Evolutionary conservation across 768 basidiomycete genomes (phyloP).

Genomic region (Termitomyces bulborhizus): DNA sequence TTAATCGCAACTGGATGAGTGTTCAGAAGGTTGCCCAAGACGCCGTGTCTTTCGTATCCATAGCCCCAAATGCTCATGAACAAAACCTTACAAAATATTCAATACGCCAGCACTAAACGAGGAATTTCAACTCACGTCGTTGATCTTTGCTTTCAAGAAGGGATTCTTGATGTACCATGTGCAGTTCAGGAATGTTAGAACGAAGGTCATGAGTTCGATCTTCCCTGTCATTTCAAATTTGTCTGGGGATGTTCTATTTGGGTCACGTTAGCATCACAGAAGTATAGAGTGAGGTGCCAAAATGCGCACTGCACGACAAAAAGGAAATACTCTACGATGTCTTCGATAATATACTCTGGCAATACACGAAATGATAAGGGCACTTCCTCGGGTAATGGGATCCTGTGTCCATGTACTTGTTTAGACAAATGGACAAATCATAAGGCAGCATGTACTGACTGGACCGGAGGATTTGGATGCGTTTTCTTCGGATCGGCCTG

Average conservation of each 20-base stretch:
- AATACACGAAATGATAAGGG: conserved; percentile 81
- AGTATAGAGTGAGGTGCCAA: neutral
- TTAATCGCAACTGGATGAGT: conserved; percentile 79
- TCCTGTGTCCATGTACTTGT: conserved; percentile 33
- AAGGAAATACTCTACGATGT: conserved; percentile 83
- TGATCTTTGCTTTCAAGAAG: conserved; percentile 93
- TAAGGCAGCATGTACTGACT: conserved; percentile 41
- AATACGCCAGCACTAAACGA: neutral
- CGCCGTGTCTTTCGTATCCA: conserved; percentile 58
- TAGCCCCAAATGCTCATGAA: conserved; percentile 70
- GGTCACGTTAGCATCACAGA: conserved; percentile 14
- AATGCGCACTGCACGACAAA: conserved; percentile 71
- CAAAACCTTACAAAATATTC: conserved; percentile 43
- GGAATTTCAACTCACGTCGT: conserved; percentile 54
- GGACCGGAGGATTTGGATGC: conserved; percentile 64
- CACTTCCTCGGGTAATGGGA: conserved; percentile 82
- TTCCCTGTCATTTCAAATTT: conserved; percentile 83
- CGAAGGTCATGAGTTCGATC: conserved; percentile 80
- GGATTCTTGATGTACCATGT: conserved; percentile 99
- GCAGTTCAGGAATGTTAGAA: conserved; percentile 85
- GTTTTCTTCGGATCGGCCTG: conserved; percentile 75
- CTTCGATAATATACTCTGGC: conserved; percentile 93
- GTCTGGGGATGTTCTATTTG: conserved; percentile 52
- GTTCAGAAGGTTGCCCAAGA: conserved; percentile 80
- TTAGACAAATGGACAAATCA: neutral